Base-by-base conservation (phyloP, 768 basidiomycete genomes). In the Russula olivacea region DNA sequence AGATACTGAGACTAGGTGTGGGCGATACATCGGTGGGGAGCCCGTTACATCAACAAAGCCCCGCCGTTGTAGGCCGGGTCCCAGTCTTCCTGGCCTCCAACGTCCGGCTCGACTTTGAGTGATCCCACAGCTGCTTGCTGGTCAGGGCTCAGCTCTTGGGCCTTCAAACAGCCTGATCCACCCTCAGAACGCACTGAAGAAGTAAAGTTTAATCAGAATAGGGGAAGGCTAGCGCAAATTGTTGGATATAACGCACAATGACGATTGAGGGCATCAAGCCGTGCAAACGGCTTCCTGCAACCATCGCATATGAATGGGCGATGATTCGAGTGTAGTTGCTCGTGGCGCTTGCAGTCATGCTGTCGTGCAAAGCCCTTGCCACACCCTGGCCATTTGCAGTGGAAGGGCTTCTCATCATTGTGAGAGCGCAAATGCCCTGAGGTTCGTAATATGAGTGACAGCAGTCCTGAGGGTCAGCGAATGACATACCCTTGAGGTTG, bases 271-370 rank as follows among this genome's bases (percentile, higher is more conserved):
- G 95, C 95, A 74, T 98, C 96, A 83, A 97, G 88, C 64, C 95
- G 75, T 36, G 94, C 94, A 78, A 98, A 98, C 68, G 87, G 91
- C 78, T 94, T 91, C 68, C 83, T 81, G 72, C 95, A 98, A 49
- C 93, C 94, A 10, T 94, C 91, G 70, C 96, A 98, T 14, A 83
- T 88, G 72, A 94, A 96, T 65, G 94, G 93, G 25, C 94, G 78
- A 70, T 93, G 88, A 69, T 96, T 95, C 61, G 91, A 86, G 72
- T 98, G 95, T 47, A 98, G 79, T 68, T 94, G 89, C 74, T 97
- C 95, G 69, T 98, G 96, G 2, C 94, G 84, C 72, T 96, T 98
- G 76, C 95, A 97, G 73, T 98, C 95, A 70, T 97, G 95, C 72
- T 96, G 92, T 60, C 94, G 76, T 30, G 91, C 94, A 66, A 97